Evolutionary conservation across 768 basidiomycete genomes (phyloP), one percentile per base, ranked within the genome.

Genomic region (Termitomyces titanicus): DNA sequence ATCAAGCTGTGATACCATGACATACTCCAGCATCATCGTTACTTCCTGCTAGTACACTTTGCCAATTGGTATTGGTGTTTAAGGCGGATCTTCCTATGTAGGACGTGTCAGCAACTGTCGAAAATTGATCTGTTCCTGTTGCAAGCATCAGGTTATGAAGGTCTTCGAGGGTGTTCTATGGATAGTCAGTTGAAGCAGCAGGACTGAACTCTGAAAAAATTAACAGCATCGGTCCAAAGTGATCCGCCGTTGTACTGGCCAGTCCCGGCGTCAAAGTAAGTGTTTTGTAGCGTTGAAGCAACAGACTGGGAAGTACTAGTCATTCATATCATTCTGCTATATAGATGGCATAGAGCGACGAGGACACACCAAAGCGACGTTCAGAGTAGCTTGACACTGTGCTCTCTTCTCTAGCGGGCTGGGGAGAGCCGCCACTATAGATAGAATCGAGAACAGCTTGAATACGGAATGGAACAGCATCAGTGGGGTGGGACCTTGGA

Each of bases 71-170:
- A 29, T 53, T 60, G 47, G 68, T 62, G 48, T 74, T 70, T 17
- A 74, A 65, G 5, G 77, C 82, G 20, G 71, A 65, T 43, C 58
- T 63, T 15, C 81, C 80, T 44, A 83, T 77, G 59, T 65, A 74
- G 11, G 80, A 80, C 4, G 59, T 62, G 43, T 79, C 74, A 7
- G 76, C 77, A 3, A 81, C 68, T 5, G 67, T 64, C 11, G 66
- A 57, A 44, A 73, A 83, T 15, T 75, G 66, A 53, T 79, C 62
- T 3, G 68, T 70, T 13, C 72, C 73, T 5, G 76, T 76, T 12
- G 74, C 76, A 12, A 83, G 72, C 82, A 83, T 83, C 49, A 83
- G 66, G 64, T 81, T 83, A 59, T 83, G 79, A 13, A 83, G 63
- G 58, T 83, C 81, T 61, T 83, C 82, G 29, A 82, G 59, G 5